phyloP scores from a whole-genome alignment of 2,329 filamentous ascomycete species.

The Mollisia scopiformis region DNA sequence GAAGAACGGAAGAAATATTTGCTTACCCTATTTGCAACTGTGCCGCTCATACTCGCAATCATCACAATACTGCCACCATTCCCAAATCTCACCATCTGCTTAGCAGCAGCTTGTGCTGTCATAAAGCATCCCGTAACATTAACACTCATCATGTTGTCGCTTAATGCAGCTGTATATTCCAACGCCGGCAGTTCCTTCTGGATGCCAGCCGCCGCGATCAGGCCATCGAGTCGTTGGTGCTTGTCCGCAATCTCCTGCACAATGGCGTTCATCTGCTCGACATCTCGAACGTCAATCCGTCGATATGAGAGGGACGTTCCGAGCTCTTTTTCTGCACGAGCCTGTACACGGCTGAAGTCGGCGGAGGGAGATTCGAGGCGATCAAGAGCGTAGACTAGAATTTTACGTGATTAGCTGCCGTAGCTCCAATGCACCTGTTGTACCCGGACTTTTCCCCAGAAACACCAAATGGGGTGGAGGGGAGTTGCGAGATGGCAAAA shows the following conservation, averaged over 20 bases:
- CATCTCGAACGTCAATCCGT: slow-evolving; percentile 79
- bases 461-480: too few relatives aligned
- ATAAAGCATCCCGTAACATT: slow-evolving; percentile 87
- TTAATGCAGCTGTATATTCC: slow-evolving; percentile 76
- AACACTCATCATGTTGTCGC: slow-evolving; percentile 78
- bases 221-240: slow-evolving; percentile 76
- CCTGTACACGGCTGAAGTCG: slow-evolving; percentile 63
- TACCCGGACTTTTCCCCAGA: not conserved
- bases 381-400: slow-evolving; percentile 33
- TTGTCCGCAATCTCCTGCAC: slow-evolving; percentile 69
- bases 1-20: not conserved
- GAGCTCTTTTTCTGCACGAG: slow-evolving; percentile 42
- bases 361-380: slow-evolving; percentile 46
- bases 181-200: slow-evolving; percentile 84
- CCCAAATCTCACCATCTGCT: slow-evolving; percentile 67
- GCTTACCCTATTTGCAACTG: slow-evolving; percentile 68
- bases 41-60: slow-evolving; percentile 73
- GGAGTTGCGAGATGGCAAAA: too few relatives aligned
- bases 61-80: slow-evolving; percentile 64
- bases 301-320: slow-evolving; percentile 70
- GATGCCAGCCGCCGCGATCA: slow-evolving; percentile 72
- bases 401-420: not conserved
- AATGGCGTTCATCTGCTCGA: slow-evolving; percentile 65
- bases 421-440: not conserved
- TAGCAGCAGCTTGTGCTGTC: slow-evolving; percentile 86